Percentiles rank a stretch among this genome's conserved stretches.
These are phyloP conservation scores for Boletus rufocinnamomeus DNA, from an alignment of 768 basidiomycete species.

Conservation along the genomic window DNA sequence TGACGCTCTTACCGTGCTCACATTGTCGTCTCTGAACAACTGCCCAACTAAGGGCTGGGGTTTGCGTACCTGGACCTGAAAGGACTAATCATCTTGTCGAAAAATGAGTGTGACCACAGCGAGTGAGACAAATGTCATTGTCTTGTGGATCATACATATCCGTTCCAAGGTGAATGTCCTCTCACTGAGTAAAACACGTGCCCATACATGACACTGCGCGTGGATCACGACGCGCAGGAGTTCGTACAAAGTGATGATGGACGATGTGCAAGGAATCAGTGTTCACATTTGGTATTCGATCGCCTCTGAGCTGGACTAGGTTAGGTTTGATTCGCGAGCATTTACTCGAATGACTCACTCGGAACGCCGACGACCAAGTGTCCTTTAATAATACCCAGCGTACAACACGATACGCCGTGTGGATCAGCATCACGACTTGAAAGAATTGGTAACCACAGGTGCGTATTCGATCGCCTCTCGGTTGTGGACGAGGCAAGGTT, in stretches of 20 bases:
- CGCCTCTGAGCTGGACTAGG: neutral
- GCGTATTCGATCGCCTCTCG: neutral
- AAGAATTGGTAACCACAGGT: neutral
- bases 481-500: too few relatives aligned
- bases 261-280: neutral
- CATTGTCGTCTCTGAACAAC: too few relatives aligned
- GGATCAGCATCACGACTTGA: neutral
- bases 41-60: too few relatives aligned
- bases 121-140: too few relatives aligned
- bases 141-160: too few relatives aligned
- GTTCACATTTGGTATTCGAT: neutral
- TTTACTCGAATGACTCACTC: neutral
- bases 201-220: neutral
- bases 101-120: too few relatives aligned
- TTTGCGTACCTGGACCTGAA: too few relatives aligned
- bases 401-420: neutral
- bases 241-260: neutral
- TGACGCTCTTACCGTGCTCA: too few relatives aligned
- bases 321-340: neutral
- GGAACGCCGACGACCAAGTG: neutral
- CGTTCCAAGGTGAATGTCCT: too few relatives aligned
- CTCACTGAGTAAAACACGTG: too few relatives aligned
- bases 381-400: neutral
- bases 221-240: neutral
- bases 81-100: too few relatives aligned